These are phyloP conservation scores for Obelidium mucronatum DNA, from an alignment of 192 early-diverging fungal genomes.

Conservation along the genomic window DNA sequence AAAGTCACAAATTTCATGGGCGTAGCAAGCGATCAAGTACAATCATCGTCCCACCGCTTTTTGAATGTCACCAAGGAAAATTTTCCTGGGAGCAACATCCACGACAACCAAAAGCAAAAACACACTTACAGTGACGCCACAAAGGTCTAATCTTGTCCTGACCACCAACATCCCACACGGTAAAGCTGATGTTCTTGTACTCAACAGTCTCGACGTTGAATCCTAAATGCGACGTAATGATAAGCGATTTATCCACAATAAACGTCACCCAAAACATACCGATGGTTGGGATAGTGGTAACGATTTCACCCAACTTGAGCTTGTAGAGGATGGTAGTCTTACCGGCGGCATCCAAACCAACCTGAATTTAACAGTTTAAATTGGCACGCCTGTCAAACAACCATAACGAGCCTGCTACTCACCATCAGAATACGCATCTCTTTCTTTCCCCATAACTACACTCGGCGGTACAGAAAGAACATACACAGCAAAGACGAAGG, in stretches of 20 bases:
- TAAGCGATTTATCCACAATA: no score
- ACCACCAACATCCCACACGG: conserved; percentile 99
- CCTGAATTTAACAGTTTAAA: background rate
- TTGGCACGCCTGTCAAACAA: background rate
- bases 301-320: conserved; percentile 98
- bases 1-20: no score
- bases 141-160: conserved; percentile 98
- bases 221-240: no score
- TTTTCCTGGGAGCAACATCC: background rate
- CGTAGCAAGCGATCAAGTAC: background rate
- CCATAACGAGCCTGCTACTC: background rate
- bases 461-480: no score
- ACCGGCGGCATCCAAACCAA: conserved; percentile 55
- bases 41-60: background rate
- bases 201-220: conserved; percentile 99
- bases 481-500: background rate
- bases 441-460: conserved; percentile 87
- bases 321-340: conserved; percentile 99
- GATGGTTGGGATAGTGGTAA: conserved; percentile 99
- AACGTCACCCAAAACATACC: conserved; percentile 61
- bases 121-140: conserved; percentile 91
- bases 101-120: background rate
- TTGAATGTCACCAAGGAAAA: background rate
- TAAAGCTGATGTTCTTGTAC: conserved; percentile 99
- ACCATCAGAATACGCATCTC: conserved; percentile 98